These are phyloP conservation scores for Colletotrichum chlorophyti DNA, from an alignment of 2,329 filamentous ascomycete species.

Conservation along the genomic window DNA sequence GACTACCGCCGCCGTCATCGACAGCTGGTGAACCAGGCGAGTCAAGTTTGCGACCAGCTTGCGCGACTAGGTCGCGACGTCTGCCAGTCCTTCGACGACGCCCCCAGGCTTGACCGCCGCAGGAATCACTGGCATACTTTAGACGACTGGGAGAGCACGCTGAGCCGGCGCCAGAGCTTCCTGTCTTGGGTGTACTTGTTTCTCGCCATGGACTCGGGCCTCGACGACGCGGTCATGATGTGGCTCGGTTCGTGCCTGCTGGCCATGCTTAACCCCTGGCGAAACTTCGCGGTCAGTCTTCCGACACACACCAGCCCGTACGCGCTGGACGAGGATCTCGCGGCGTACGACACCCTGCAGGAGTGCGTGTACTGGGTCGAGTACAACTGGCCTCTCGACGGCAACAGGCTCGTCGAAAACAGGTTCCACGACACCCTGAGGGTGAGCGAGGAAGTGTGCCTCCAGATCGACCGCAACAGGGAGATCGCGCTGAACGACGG, in stretches of 20 bases:
- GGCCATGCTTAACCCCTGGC: constrained; percentile 23
- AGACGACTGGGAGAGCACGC: background rate
- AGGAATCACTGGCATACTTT: background rate
- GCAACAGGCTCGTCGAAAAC: background rate
- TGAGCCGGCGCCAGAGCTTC: constrained; percentile 2
- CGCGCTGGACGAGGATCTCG: background rate
- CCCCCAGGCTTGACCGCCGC: too few relatives aligned
- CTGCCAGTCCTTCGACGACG: background rate
- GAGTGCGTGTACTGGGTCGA: constrained; percentile 21
- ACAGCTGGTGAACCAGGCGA: background rate
- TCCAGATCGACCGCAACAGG: constrained; percentile 11
- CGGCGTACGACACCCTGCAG: constrained; percentile 6
- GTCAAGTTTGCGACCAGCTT: background rate
- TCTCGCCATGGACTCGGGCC: constrained; percentile 14
- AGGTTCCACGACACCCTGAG: background rate
- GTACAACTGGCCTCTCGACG: constrained; percentile 9
- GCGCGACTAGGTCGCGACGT: background rate
- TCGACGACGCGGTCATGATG: constrained; percentile 17
- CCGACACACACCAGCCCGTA: background rate
- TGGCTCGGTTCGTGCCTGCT: constrained; percentile 9
- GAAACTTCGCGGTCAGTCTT: background rate
- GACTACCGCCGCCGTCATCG: background rate
- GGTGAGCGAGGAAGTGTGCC: background rate
- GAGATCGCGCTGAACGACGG: background rate
- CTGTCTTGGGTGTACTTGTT: constrained; percentile 11